A percentile compares a stretch with the other conserved stretches of the same genome.
Evolutionary conservation across 2,329 filamentous ascomycete genomes (phyloP).

Genomic region (Magnaporthiopsis rhizophila): DNA sequence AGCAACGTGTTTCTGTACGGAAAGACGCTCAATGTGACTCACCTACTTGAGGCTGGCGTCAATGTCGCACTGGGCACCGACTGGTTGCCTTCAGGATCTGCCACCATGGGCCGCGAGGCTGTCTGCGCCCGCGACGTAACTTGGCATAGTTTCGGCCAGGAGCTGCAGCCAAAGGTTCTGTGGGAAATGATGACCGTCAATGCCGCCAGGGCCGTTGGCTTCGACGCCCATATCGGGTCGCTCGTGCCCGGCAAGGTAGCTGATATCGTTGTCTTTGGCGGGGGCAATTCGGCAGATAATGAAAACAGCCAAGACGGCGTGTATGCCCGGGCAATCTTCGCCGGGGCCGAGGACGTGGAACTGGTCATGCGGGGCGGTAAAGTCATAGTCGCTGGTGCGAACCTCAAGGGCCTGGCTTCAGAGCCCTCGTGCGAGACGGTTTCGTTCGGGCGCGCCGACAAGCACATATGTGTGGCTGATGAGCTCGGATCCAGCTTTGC

Average conservation of each 20-base stretch:
- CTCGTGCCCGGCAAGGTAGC: conserved; percentile 33
- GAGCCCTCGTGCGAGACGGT: conserved; percentile 14
- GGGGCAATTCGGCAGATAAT: not conserved
- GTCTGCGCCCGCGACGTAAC: conserved; percentile 13
- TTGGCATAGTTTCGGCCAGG: conserved; percentile 11
- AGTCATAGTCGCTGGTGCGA: conserved; percentile 14
- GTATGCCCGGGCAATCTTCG: conserved; percentile 17
- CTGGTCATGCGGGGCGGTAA: conserved; percentile 21
- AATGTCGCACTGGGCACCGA: conserved; percentile 23
- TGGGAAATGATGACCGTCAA: conserved; percentile 33
- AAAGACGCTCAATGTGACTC: conserved; percentile 19
- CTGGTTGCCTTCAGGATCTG: conserved; percentile 21
- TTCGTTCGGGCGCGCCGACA: conserved; percentile 13
- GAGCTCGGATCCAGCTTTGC: conserved; percentile 17
- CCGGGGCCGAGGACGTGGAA: conserved; percentile 16
- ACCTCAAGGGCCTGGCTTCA: conserved; percentile 9
- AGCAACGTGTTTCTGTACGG: conserved; percentile 23
- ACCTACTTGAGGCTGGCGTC: conserved; percentile 18
- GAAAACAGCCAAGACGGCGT: conserved; percentile 3
- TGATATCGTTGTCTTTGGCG: conserved; percentile 34
- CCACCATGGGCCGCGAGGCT: conserved; percentile 20
- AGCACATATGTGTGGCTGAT: conserved; percentile 16
- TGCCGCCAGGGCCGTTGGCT: conserved; percentile 31
- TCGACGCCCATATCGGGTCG: conserved; percentile 30
- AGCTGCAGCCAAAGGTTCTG: conserved; percentile 15